Percentiles rank a stretch among this genome's conserved stretches.
phyloP scores from a whole-genome alignment of 371 early-diverging fungal genomes.

The Dichotomocladium elegans region DNA sequence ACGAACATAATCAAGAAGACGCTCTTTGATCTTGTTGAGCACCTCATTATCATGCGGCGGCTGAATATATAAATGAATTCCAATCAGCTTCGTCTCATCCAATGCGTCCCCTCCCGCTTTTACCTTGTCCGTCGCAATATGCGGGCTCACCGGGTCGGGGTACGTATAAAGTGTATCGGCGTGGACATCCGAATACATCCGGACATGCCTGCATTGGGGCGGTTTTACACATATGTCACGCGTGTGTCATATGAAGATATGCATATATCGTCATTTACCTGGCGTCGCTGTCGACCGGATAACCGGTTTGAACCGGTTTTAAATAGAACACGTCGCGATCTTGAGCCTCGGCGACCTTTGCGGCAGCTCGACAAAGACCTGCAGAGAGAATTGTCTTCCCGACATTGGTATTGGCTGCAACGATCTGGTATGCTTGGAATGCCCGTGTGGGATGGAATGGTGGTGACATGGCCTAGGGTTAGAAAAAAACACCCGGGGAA shows the following conservation, averaged over 20 bases:
- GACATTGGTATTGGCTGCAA: constrained; percentile 81
- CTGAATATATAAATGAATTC: constrained; percentile 12
- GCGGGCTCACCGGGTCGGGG: constrained; percentile 77
- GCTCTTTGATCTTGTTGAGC: constrained; percentile 36
- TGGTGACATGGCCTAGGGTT: constrained; percentile 25
- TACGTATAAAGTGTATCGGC: constrained; percentile 63
- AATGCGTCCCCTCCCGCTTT: too few species aligned
- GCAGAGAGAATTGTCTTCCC: constrained; percentile 82
- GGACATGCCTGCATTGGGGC: constrained; percentile 51
- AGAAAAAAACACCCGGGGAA: neutral
- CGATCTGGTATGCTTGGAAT: constrained; percentile 69
- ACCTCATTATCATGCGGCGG: constrained; percentile 48
- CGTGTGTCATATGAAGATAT: neutral
- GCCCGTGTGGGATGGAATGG: constrained; percentile 48
- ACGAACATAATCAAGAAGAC: constrained; percentile 29
- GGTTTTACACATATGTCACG: neutral
- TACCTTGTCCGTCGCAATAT: constrained; percentile 59
- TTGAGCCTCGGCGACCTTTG: constrained; percentile 37
- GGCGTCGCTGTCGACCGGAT: constrained; percentile 75
- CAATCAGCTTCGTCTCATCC: neutral
- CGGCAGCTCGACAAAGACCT: constrained; percentile 59
- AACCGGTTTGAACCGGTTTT: constrained; percentile 86
- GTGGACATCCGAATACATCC: constrained; percentile 36
- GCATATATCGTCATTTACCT: constrained; percentile 34
- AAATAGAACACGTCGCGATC: constrained; percentile 59